Percentiles rank a stretch among this genome's conserved stretches.
These are phyloP conservation scores for Mycena sp. DNA, from an alignment of 1,284 basidiomycete species.

Conservation along the genomic window DNA sequence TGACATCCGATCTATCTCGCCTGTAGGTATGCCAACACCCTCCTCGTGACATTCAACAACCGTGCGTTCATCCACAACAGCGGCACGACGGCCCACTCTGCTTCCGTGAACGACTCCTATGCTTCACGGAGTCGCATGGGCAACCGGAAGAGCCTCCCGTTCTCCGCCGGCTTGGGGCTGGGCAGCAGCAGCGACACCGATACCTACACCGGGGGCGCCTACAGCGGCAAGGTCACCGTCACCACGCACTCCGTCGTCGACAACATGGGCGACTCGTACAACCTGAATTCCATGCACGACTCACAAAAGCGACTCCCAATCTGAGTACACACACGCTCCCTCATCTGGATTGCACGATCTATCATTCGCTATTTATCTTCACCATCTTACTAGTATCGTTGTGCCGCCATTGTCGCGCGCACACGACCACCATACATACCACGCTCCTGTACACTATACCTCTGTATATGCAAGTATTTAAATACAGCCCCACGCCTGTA, in stretches of 20 bases:
- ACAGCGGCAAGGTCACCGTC: constrained; percentile 26
- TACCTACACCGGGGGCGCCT: constrained; percentile 11
- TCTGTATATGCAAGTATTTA: not conserved
- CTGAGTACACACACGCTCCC: not conserved
- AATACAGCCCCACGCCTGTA: not conserved
- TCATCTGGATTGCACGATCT: constrained; percentile 9
- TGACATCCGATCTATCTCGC: not conserved
- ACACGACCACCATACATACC: not conserved
- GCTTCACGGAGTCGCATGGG: not conserved
- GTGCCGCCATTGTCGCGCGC: too few species aligned
- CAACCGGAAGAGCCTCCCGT: constrained; percentile 15
- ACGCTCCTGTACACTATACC: not conserved
- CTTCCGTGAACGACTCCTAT: constrained; percentile 23
- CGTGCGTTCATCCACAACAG: constrained; percentile 19
- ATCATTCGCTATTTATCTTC: constrained; percentile 13
- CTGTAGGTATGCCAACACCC: constrained; percentile 26
- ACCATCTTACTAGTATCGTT: too few species aligned
- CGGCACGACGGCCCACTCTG: constrained; percentile 4
- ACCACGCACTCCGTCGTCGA: constrained; percentile 19
- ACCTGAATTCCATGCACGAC: not conserved
- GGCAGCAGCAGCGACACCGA: constrained; percentile 19
- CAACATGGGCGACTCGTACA: constrained; percentile 4
- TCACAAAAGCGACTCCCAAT: too few species aligned
- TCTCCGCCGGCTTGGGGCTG: constrained; percentile 25
- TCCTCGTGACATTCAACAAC: constrained; percentile 30